Evolutionary conservation across 306 rosid genomes (phyloP).

Genomic region (Malus fusca): DNA sequence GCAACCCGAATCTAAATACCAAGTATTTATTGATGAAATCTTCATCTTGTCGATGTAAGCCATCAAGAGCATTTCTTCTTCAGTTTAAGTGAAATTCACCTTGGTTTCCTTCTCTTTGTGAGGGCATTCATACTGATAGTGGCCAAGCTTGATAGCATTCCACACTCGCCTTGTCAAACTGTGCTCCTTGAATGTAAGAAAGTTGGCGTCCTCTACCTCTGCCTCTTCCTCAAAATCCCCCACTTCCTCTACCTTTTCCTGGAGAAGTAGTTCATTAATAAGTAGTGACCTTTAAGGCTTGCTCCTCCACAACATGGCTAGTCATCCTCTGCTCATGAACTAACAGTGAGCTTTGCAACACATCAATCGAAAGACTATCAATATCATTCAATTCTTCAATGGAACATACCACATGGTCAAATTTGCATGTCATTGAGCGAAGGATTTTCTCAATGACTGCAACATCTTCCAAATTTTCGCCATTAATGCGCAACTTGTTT

Average conservation of each 20-base stretch:
- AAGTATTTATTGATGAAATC: neutral
- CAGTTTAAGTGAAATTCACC: neutral
- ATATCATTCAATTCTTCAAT: too few relatives aligned
- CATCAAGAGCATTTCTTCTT: neutral
- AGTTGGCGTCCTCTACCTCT: neutral
- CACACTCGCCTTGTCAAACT: neutral
- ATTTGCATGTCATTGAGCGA: too few relatives aligned
- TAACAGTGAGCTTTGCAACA: too few relatives aligned
- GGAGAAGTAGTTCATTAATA: neutral
- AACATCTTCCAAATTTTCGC: too few relatives aligned
- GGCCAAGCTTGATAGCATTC: neutral
- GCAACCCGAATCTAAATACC: conserved; percentile 1
- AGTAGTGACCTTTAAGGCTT: too few relatives aligned
- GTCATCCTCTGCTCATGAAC: too few relatives aligned
- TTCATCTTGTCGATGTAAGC: neutral
- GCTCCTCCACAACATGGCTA: too few relatives aligned
- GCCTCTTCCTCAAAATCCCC: neutral
- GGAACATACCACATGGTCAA: too few relatives aligned
- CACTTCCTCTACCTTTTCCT: neutral
- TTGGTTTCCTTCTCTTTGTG: neutral
- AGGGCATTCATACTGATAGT: too few relatives aligned
- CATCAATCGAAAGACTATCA: too few relatives aligned
- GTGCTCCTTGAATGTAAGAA: neutral
- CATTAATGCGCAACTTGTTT: too few relatives aligned
- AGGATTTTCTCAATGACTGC: too few relatives aligned